Base-by-base conservation (phyloP, 345 rosid species). In the Mangifera indica region DNA sequence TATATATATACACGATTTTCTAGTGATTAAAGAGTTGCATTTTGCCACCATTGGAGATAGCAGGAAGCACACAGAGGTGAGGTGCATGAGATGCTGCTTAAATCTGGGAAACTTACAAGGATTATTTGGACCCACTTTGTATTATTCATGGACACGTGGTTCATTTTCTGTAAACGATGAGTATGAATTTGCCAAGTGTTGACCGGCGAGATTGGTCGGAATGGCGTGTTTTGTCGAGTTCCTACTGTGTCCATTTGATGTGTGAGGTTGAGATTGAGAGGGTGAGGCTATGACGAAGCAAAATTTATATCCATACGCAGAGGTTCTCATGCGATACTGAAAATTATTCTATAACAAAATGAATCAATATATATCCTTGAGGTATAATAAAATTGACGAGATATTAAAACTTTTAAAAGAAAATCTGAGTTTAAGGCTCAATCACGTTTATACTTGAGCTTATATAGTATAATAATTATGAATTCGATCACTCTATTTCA, bases 171-270 rank as follows among this genome's bases (percentile, higher is more conserved):
- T 79, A 74, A 77, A 29, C 57, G 21, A 7, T 24, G 78, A 7
- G 40, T 61, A 52, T 54, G 76, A 73, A 60, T 54, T 18, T 21
- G 74, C 83, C 78, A 74, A 48, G 79, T 71, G 76, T 67, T 40
- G 59, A 40, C 29, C 4, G 69, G 54, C 18, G 32, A 59, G n/a
- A 37, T 63, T 5, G 42, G 34, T 21, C 67, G 6, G 48, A 25
- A 26, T 18, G 12, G 46, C 21, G 58, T 44, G 2, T 17, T 70
- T 70, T 59, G 65, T 70, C 66, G n/a, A 26, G 55, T 26, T 59
- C 11, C 11, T 59, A 26, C 29, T 4, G 25, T 57, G 63, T 68
- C 60, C 20, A 37, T 37, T 2, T 13, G 42, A 49, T 26, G 21
- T 18, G n/a, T 17, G 72, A 24, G 64, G 64, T 2, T 45, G 73